These are phyloP conservation scores for Coemansia erecta DNA, from an alignment of 192 early-diverging fungal genomes.

Conservation along the genomic window DNA sequence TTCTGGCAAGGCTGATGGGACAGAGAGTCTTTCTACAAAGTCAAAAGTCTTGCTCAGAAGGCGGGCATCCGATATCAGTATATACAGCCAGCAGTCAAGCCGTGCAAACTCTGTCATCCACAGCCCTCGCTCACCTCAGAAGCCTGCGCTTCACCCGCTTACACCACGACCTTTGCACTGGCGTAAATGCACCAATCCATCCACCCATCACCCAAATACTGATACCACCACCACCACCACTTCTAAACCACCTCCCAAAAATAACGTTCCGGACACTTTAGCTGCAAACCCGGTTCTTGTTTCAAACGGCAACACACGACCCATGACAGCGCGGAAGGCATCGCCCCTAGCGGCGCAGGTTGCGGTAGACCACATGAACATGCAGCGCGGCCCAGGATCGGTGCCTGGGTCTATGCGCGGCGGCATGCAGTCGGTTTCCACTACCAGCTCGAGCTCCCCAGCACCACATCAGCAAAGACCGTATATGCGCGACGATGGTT, in stretches of 20 bases:
- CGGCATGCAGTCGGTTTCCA: slow-evolving; percentile 3
- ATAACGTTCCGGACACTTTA: slow-evolving; percentile 15
- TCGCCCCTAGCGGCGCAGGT: slow-evolving; percentile 11
- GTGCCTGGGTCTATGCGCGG: not conserved
- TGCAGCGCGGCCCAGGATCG: slow-evolving; percentile 10
- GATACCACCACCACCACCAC: slow-evolving; percentile 1
- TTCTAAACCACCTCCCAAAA: not conserved
- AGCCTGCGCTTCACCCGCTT: not conserved
- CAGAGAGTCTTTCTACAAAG: not conserved
- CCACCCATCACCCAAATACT: not conserved
- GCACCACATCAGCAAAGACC: slow-evolving; percentile 11
- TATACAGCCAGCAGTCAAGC: not conserved
- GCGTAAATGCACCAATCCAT: slow-evolving; percentile 5
- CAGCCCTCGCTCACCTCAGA: slow-evolving; percentile 1
- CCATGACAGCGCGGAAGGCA: slow-evolving; percentile 15
- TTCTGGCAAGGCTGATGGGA: not conserved
- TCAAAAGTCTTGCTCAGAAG: not conserved
- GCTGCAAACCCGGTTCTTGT: slow-evolving; percentile 18
- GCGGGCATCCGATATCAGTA: not conserved
- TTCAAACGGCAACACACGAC: not conserved
- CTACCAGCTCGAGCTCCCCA: slow-evolving; percentile 15
- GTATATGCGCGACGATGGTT: slow-evolving; percentile 31
- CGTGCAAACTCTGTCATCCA: not conserved
- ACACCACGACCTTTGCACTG: not conserved
- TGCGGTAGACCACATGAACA: slow-evolving; percentile 11